Percentiles rank a stretch among this genome's conserved stretches.
phyloP scores from a whole-genome alignment of 2,329 filamentous ascomycete species.

The Bipolaris bicolor region DNA sequence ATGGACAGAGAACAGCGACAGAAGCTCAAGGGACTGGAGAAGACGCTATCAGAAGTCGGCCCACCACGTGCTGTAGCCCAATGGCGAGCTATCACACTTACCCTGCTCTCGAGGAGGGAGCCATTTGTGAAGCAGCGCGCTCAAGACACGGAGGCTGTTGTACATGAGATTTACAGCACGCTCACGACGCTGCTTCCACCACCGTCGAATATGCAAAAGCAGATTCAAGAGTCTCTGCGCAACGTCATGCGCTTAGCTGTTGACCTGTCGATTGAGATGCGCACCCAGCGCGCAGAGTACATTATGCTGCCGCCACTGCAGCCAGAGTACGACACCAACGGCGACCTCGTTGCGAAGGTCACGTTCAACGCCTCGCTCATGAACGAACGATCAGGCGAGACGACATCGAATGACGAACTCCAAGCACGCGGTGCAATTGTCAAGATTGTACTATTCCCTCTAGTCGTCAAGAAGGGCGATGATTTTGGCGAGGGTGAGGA shows the following conservation, averaged over 20 bases:
- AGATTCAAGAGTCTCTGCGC: conserved; percentile 82
- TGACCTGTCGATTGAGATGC: conserved; percentile 93
- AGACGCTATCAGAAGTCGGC: conserved; percentile 83
- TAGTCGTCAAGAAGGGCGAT: conserved; percentile 95
- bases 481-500: conserved; percentile 87
- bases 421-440: conserved; percentile 79
- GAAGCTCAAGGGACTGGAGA: conserved; percentile 95
- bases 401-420: conserved; percentile 76
- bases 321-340: conserved; percentile 92
- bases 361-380: conserved; percentile 92
- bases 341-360: conserved; percentile 85
- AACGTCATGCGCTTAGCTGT: conserved; percentile 90
- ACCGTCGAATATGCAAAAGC: conserved; percentile 76
- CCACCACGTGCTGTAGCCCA: conserved; percentile 88
- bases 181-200: conserved; percentile 85
- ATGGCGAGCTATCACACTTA: conserved; percentile 95
- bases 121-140: conserved; percentile 83
- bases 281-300: conserved; percentile 93
- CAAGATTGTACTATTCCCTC: conserved; percentile 90
- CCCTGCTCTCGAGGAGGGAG: conserved; percentile 79
- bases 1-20: conserved; percentile 98
- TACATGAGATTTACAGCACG: conserved; percentile 85
- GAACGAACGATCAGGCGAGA: conserved; percentile 84
- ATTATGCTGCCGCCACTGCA: conserved; percentile 97
- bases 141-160: conserved; percentile 93